Base-by-base conservation (phyloP, 2,329 filamentous ascomycete genomes). In the Penicillium sp. region DNA sequence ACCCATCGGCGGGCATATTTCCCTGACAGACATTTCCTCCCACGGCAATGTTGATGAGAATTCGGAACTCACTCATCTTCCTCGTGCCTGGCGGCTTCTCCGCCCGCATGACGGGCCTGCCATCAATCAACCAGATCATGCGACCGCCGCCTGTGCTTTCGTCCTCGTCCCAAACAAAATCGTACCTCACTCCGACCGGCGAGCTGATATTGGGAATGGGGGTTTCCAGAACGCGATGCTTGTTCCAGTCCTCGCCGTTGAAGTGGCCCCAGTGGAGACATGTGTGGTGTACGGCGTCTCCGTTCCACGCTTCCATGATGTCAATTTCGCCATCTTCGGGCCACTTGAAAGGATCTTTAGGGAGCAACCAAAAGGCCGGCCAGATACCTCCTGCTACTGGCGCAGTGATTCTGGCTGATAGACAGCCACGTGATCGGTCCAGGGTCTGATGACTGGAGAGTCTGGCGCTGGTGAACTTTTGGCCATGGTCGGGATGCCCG, bases 321-420 rank as follows among this genome's bases (percentile, higher is more conserved):
- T 65, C 62, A 18, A 65, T 31, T 55, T 65, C 62, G 5, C 62
- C 62, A 53, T 65, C 62, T 42, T 63, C 59, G 34, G 62, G 62
- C 62, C 62, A 65, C 54, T 62, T 60, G 53, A 65, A 65, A 47
- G 62, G 62, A 49, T 65, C 61, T 62, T 65, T 62, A 58, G 62
- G 62, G 57, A 65, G 61, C 59, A 65, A 56, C 62, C 62, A 65
- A 59, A 65, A 65, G 36, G 62, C 62, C 38, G 62, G 62, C 62
- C 62, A 65, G 54, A 65, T 63, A 51, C 62, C 62, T 18, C 52
- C 52, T 21, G 62, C 62, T 8, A 63, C 57, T 2, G 62, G 62
- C 16, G 62, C 61, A 3, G 47, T 63, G 31, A 65, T 63, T 48
- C 59, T 56, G 45, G 59, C 62, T 7, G 61, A 62, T n/a, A 65